These are phyloP conservation scores for Salinomyces thailandicus DNA, from an alignment of 2,329 filamentous ascomycete species.

Conservation along the genomic window DNA sequence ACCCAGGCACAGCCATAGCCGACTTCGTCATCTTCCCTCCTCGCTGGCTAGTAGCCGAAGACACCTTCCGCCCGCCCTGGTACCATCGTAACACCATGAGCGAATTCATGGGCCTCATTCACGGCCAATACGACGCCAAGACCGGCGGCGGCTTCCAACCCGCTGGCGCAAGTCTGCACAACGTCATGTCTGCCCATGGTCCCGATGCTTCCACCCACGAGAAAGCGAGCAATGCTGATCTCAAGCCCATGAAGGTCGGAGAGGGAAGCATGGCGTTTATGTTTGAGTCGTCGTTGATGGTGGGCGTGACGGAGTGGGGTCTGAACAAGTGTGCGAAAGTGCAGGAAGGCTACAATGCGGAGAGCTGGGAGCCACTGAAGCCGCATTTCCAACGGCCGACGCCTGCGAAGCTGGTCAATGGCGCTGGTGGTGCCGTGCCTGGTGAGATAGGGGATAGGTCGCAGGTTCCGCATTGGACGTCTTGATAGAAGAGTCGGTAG, in stretches of 20 bases:
- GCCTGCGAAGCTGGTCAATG: constrained; percentile 13
- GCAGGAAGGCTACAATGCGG: constrained; percentile 63
- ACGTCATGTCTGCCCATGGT: constrained; percentile 36
- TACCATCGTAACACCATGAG: constrained; percentile 61
- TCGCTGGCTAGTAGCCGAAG: constrained; percentile 57
- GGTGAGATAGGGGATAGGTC: constrained; percentile 17
- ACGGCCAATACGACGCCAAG: constrained; percentile 50
- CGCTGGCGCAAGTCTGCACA: constrained; percentile 46
- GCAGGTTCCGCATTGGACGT: constrained; percentile 22
- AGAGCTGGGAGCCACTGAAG: constrained; percentile 60
- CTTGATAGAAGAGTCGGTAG: too few relatives aligned
- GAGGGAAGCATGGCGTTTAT: constrained; percentile 55
- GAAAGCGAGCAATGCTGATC: constrained; percentile 45
- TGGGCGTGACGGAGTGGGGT: constrained; percentile 63
- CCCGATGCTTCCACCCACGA: constrained; percentile 49
- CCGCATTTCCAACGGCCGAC: constrained; percentile 30
- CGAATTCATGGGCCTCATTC: constrained; percentile 54
- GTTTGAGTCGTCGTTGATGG: constrained; percentile 60
- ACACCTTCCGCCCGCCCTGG: constrained; percentile 63
- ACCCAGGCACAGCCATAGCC: constrained; percentile 47
- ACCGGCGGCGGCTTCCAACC: constrained; percentile 47
- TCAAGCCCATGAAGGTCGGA: constrained; percentile 49
- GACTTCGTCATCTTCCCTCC: constrained; percentile 67
- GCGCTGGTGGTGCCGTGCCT: constrained; percentile 6
- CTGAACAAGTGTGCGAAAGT: constrained; percentile 60